These are phyloP conservation scores for Zygosaccharomyces lentus DNA, from an alignment of 805 yeast species.

Conservation along the genomic window DNA sequence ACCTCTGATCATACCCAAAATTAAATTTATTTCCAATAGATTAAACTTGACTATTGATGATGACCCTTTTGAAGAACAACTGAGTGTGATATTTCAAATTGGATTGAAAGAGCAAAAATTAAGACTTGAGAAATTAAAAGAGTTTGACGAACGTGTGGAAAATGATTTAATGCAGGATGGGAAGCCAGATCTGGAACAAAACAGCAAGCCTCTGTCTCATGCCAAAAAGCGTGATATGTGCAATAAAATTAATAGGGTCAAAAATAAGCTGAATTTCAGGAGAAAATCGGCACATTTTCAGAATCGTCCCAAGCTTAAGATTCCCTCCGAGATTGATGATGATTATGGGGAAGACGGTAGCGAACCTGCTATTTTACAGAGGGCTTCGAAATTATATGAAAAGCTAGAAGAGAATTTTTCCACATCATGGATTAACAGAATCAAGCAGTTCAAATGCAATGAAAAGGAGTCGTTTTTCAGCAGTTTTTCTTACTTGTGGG, in stretches of 20 bases:
- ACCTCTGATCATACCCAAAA: conserved; percentile 50
- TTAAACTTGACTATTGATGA: conserved; percentile 70
- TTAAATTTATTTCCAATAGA: conserved; percentile 51
- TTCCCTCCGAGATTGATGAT: background rate
- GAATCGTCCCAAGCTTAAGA: background rate
- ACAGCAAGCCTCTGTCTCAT: background rate
- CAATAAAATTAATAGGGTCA: conserved; percentile 6
- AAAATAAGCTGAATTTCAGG: conserved; percentile 6
- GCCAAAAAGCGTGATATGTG: conserved; percentile 9
- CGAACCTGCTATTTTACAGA: conserved; percentile 1
- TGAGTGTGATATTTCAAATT: conserved; percentile 58
- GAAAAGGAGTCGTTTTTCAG: conserved; percentile 39
- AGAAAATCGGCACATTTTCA: conserved; percentile 3
- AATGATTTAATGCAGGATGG: conserved; percentile 10
- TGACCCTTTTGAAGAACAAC: conserved; percentile 82
- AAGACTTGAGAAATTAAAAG: conserved; percentile 48
- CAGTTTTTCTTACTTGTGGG: conserved; percentile 43
- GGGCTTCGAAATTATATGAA: conserved; percentile 10
- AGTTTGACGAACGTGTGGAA: conserved; percentile 36
- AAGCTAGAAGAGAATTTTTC: conserved; percentile 47
- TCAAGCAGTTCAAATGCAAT: conserved; percentile 44
- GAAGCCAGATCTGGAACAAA: conserved; percentile 4
- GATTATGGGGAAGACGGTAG: background rate
- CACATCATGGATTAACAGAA: conserved; percentile 66
- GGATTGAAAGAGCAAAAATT: conserved; percentile 63